Evolutionary conservation across 2,329 filamentous ascomycete genomes (phyloP).

Genomic region (Pochonia chlamydosporia): DNA sequence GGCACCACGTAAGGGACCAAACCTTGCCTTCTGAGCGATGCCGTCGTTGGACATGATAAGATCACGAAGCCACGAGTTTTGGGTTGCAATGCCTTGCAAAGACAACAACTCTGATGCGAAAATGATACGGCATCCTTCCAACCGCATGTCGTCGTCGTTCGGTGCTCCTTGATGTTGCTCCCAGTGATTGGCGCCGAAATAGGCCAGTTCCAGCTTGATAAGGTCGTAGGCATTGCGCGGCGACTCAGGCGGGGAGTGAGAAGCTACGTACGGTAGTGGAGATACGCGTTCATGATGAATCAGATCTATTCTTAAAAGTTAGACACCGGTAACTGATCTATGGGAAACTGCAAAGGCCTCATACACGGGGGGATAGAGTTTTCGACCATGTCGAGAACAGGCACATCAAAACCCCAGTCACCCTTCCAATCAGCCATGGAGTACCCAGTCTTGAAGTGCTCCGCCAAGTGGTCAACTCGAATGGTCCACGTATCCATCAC

Average conservation of each 20-base stretch:
- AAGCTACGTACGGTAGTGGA: slow-evolving; percentile 47
- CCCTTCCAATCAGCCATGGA: slow-evolving; percentile 66
- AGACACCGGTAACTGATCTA: slow-evolving; percentile 32
- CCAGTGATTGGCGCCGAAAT: slow-evolving; percentile 41
- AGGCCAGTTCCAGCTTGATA: slow-evolving; percentile 51
- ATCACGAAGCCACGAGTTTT: slow-evolving; percentile 52
- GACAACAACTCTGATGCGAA: slow-evolving; percentile 46
- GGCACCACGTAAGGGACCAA: slow-evolving; percentile 40
- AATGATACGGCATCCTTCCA: slow-evolving; percentile 55
- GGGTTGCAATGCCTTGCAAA: slow-evolving; percentile 29
- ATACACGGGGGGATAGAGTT: slow-evolving; percentile 62
- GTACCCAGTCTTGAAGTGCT: slow-evolving; percentile 61
- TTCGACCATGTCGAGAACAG: slow-evolving; percentile 57
- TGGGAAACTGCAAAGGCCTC: slow-evolving; percentile 31
- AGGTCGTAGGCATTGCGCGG: slow-evolving; percentile 56
- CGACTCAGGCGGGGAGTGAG: slow-evolving; percentile 35
- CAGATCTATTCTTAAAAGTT: slow-evolving; percentile 47
- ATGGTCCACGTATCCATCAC: slow-evolving; percentile 57
- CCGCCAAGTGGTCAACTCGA: slow-evolving; percentile 58
- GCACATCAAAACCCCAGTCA: slow-evolving; percentile 61
- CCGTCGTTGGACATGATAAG: slow-evolving; percentile 45
- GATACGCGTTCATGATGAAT: slow-evolving; percentile 58
- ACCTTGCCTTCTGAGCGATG: slow-evolving; percentile 36
- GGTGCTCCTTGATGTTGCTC: slow-evolving; percentile 35
- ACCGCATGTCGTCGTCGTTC: slow-evolving; percentile 47